These are phyloP conservation scores for Penicillium waksmanii DNA, from an alignment of 495 filamentous ascomycete species.

Conservation along the genomic window DNA sequence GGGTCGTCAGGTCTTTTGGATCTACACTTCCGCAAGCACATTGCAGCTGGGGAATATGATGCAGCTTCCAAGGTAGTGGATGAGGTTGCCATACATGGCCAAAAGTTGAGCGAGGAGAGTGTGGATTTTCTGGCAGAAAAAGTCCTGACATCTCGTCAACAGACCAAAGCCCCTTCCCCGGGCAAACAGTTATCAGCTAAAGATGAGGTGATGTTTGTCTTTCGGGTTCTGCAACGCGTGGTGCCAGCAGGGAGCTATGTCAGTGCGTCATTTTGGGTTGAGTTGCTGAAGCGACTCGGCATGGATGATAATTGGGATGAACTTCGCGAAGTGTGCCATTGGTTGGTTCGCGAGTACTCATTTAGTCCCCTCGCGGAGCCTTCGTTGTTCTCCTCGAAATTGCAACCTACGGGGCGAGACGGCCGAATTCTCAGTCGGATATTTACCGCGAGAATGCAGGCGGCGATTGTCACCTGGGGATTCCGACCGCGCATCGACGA, in stretches of 20 bases:
- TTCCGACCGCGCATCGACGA: slow-evolving; percentile 38
- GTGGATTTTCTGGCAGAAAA: slow-evolving; percentile 41
- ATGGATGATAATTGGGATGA: slow-evolving; percentile 41
- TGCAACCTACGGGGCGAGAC: slow-evolving; percentile 11
- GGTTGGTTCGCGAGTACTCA: slow-evolving; percentile 47
- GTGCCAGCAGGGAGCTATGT: slow-evolving; percentile 36
- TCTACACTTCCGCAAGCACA: slow-evolving; percentile 49
- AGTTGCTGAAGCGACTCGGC: slow-evolving; percentile 47
- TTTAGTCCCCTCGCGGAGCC: slow-evolving; percentile 8
- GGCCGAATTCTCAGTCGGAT: slow-evolving; percentile 42
- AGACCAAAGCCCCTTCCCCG: slow-evolving; percentile 28
- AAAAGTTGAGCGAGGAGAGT: slow-evolving; percentile 33
- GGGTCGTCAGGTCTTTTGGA: slow-evolving; percentile 35
- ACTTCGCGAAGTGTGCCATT: slow-evolving; percentile 43
- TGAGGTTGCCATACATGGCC: slow-evolving; percentile 37
- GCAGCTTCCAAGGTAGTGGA: slow-evolving; percentile 42
- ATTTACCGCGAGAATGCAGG: slow-evolving; percentile 51
- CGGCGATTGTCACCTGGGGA: slow-evolving; percentile 62
- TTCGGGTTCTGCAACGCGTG: slow-evolving; percentile 40
- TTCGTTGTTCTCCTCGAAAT: background rate
- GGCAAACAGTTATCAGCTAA: slow-evolving; percentile 18
- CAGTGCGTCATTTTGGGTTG: slow-evolving; percentile 42
- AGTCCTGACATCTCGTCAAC: slow-evolving; percentile 37
- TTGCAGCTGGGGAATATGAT: slow-evolving; percentile 39
- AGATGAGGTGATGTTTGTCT: slow-evolving; percentile 40